Percentiles rank a stretch among this genome's conserved stretches.
Evolutionary conservation across 345 rosid genomes (phyloP).

Genomic region (Populus pruinosa): DNA sequence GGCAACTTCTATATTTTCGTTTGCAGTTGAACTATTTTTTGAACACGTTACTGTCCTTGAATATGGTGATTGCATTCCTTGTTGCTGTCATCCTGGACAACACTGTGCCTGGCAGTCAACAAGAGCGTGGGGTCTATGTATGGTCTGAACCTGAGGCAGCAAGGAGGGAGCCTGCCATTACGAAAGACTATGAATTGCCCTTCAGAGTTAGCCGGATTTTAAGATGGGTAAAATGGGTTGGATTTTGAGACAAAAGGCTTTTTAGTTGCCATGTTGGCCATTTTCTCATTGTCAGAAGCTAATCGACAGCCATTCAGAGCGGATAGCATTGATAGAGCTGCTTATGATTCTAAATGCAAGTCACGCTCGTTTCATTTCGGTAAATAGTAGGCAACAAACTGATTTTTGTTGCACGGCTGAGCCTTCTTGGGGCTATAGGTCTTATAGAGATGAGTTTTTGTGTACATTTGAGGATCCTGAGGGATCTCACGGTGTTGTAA

Average conservation of each 20-base stretch:
- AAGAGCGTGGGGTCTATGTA: conserved; percentile 85
- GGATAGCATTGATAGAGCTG: not conserved
- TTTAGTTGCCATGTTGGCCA: not conserved
- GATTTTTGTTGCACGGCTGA: conserved; percentile 14
- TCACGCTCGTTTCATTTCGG: conserved; percentile 19
- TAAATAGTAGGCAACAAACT: conserved; percentile 33
- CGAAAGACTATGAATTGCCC: conserved; percentile 86
- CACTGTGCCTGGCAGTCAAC: conserved; percentile 86
- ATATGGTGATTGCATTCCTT: conserved; percentile 88
- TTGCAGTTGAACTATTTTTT: conserved; percentile 81
- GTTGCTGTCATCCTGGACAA: conserved; percentile 86
- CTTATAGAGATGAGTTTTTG: conserved; percentile 31
- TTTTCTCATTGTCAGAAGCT: conserved; percentile 3
- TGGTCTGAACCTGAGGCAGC: conserved; percentile 91
- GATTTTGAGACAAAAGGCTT: conserved; percentile 42
- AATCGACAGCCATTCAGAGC: not conserved
- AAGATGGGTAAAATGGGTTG: conserved; percentile 99
- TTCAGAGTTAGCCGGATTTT: conserved; percentile 77
- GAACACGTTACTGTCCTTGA: conserved; percentile 72
- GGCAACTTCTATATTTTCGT: not conserved
- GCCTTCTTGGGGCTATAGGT: conserved; percentile 21
- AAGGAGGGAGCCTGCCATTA: conserved; percentile 78
- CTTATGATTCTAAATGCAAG: conserved; percentile 10
- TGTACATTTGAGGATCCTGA: conserved; percentile 37
- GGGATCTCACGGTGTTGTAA: conserved; percentile 36